Evolutionary conservation across 495 filamentous ascomycete genomes (phyloP), one percentile per base, ranked within the genome.

Genomic region (Terfezia boudieri): DNA sequence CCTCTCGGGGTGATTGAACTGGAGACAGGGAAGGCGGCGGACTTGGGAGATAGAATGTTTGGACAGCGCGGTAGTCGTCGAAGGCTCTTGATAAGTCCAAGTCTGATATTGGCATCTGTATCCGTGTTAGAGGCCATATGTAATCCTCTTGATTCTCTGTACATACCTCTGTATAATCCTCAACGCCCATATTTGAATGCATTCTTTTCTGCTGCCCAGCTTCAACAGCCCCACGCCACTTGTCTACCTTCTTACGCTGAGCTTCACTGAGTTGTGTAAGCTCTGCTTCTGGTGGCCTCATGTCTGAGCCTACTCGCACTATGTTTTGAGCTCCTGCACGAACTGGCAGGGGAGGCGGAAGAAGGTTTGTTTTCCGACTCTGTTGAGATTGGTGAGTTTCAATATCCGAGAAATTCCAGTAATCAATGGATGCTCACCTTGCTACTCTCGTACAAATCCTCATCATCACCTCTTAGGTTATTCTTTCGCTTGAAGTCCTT

Each of bases 401-500:
- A 84, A 86, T 53, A 37, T 12, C 53, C 37, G 58, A 52, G 43
- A 52, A 54, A 48, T 37, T 10, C 8, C 43, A 3, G 16, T 41
- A 2, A 0, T 11, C 17, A 32, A 7, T 32, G 26, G 26, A 2
- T 37, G 60, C 76, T 68, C 70, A 88, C 86, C 77, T 90, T 90
- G 63, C 88, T 83, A 68, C 89, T 89, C 71, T 92, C 80, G 41
- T 46, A 46, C 60, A 96, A 76, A 61, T 95, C 89, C 60, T 96
- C 92, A 66, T 96, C 90, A 56, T 89, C 84, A 54, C 78, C 80
- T 72, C 88, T 94, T 70, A 94, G 83, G 59, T 81, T 79, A 52
- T 93, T 75, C 64, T 84, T 86, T 62, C 82, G 74, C 72, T 95
- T 95, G 63, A 80, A 78, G 54, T 88, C 79, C 71, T 88, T 88